These are phyloP conservation scores for Trametes villosa DNA, from an alignment of 768 basidiomycete species.

Conservation along the genomic window DNA sequence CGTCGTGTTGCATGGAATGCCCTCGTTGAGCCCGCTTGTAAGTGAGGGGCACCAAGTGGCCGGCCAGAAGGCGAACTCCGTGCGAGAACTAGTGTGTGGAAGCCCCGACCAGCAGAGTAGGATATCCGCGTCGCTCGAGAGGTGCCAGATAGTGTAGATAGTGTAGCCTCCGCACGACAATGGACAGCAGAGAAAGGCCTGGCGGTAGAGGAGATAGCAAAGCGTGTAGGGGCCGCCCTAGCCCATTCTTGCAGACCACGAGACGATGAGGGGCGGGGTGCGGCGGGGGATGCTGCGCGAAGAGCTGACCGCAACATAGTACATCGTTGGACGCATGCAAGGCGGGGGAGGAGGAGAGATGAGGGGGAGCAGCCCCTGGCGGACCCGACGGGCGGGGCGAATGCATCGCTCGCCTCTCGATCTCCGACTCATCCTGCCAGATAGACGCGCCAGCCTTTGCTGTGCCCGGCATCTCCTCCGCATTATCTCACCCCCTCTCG, in stretches of 20 bases:
- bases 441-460: slow-evolving; percentile 16
- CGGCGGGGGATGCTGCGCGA: slow-evolving; percentile 33
- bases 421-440: slow-evolving; percentile 14
- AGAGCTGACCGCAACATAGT: slow-evolving; percentile 55
- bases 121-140: background rate
- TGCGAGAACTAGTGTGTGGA: background rate
- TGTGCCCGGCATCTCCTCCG: slow-evolving; percentile 17
- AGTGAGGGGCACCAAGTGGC: background rate
- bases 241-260: slow-evolving; percentile 19
- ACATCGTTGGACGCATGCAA: slow-evolving; percentile 41
- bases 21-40: slow-evolving; percentile 6
- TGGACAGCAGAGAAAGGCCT: too few species aligned
- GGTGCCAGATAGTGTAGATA: background rate
- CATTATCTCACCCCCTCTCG: background rate
- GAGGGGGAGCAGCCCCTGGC: slow-evolving; percentile 1
- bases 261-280: slow-evolving; percentile 3
- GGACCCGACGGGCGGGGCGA: background rate
- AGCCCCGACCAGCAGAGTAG: background rate
- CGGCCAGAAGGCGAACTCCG: background rate
- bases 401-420: slow-evolving; percentile 11
- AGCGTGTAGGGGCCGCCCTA: background rate
- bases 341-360: background rate
- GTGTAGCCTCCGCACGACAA: too few species aligned
- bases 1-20: slow-evolving; percentile 48
- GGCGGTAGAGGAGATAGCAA: background rate